Base-by-base conservation (phyloP, 1,284 basidiomycete genomes). In the Erythrobasidium hasegawianum region DNA sequence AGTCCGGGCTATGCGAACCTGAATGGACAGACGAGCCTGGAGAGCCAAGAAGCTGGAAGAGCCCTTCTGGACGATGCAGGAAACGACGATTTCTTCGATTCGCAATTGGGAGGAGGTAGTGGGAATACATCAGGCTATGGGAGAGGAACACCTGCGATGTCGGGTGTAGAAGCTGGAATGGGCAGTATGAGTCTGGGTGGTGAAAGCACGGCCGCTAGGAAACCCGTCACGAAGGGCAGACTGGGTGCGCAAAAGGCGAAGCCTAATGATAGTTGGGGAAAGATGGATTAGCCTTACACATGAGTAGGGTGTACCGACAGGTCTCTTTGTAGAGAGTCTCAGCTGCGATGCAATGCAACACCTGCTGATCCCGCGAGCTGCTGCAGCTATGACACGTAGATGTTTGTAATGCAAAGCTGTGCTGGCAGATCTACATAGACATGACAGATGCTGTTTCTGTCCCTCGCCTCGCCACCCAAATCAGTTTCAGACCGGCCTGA, bases 21-120 rank as follows among this genome's bases (percentile, higher is more conserved):
- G 33, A 45, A 14, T 24, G 27, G 33, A 41, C 57, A 62, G 38
- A 52, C 58, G 22, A 60, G 66, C 16, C 52, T 68, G 13, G 57
- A 60, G 50, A 62, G 53, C 45, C 58, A 61, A 50, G 54, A 60
- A 52, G 52, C 24, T 24, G 59, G 58, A 38, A 47, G 22, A 26
- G 58, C 59, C 40, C 39, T 54, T 38, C n/a, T 61, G 11, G 16
- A 22, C 4, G 65, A 64, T 24, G 47, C 50, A 1, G 72, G 62
- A 0, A 55, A 54, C 1, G 70, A 69, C 7, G 72, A 73, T 61
- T 74, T 74, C 58, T 74, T 74, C 47, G 69, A 64, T 7, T 53
- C 54, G 11, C 69, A 72, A n/a, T 16, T 70, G 29, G 65, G 68
- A 10, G 29, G 39, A 20, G 62, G 60, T 14, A 57, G 43, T 3